These are phyloP conservation scores for Brettanomyces anomalus DNA, from an alignment of 805 yeast species.

Conservation along the genomic window DNA sequence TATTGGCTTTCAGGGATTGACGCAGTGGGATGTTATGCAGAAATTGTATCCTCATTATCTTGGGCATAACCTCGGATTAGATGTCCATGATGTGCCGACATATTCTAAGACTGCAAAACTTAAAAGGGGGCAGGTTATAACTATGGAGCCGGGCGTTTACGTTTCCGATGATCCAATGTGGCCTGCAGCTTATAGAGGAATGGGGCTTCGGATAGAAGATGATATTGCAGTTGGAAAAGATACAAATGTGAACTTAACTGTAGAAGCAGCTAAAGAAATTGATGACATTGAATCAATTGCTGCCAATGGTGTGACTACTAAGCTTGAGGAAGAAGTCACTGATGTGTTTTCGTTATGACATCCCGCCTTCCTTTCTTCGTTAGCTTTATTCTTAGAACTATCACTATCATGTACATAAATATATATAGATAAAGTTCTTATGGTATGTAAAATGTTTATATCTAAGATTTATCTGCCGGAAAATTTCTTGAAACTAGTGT, in stretches of 20 bases:
- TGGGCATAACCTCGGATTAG: slow-evolving; percentile 93
- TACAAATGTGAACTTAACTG: slow-evolving; percentile 51
- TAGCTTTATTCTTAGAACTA: neutral
- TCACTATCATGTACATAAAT: neutral
- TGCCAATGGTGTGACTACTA: slow-evolving; percentile 46
- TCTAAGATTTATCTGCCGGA: slow-evolving; percentile 1
- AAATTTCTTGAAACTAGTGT: slow-evolving; percentile 9
- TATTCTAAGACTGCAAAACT: slow-evolving; percentile 48
- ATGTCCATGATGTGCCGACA: slow-evolving; percentile 75
- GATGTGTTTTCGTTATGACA: slow-evolving; percentile 15
- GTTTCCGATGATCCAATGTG: slow-evolving; percentile 65
- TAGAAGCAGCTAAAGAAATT: slow-evolving; percentile 80
- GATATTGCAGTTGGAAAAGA: slow-evolving; percentile 74
- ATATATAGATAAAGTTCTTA: neutral
- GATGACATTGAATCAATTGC: slow-evolving; percentile 70
- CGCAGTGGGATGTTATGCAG: slow-evolving; percentile 43
- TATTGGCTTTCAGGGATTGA: slow-evolving; percentile 53
- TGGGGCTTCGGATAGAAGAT: slow-evolving; percentile 94
- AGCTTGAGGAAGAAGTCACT: slow-evolving; percentile 31
- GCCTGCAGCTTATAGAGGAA: slow-evolving; percentile 76
- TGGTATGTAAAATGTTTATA: neutral
- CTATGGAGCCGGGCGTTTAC: slow-evolving; percentile 94
- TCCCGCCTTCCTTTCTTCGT: neutral
- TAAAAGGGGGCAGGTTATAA: slow-evolving; percentile 69
- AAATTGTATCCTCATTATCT: slow-evolving; percentile 84